phyloP scores from a whole-genome alignment of 331 rosid genomes.

The Telfairia occidentalis region DNA sequence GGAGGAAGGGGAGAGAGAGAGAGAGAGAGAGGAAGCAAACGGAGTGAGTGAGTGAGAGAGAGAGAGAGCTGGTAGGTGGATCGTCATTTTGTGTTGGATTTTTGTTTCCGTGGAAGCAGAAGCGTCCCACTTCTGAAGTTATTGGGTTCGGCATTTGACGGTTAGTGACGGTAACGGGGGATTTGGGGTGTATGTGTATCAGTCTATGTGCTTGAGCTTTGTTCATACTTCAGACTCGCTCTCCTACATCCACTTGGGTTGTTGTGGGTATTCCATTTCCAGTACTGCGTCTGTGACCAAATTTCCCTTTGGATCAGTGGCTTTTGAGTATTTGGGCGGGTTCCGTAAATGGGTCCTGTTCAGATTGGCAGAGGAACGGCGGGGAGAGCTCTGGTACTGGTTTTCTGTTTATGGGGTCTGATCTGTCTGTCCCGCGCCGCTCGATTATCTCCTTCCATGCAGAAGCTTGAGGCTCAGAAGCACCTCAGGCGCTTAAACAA shows the following conservation, averaged over 20 bases:
- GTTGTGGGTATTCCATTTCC: background rate
- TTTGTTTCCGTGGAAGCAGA: background rate
- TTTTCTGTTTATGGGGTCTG: constrained; percentile 32
- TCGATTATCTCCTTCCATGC: constrained; percentile 39
- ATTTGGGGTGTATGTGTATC: background rate
- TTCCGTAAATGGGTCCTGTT: constrained; percentile 4
- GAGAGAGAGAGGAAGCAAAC: too few species aligned
- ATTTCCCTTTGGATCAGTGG: background rate
- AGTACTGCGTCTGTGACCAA: background rate
- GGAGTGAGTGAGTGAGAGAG: background rate
- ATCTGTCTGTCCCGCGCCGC: constrained; percentile 32
- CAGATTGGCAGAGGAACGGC: background rate
- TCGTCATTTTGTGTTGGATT: background rate
- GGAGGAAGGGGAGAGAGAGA: background rate
- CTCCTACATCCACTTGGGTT: background rate
- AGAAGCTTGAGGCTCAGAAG: constrained; percentile 41
- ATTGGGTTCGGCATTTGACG: background rate
- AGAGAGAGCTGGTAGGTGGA: background rate
- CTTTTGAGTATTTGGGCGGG: background rate
- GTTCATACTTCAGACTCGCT: background rate
- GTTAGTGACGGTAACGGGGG: background rate
- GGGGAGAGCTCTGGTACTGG: constrained; percentile 16
- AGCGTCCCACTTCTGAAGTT: background rate
- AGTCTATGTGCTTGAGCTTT: background rate
- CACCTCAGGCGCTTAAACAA: constrained; percentile 63